These are phyloP conservation scores for Spergularia azorica DNA, from an alignment of 179 eudicot species.

Conservation along the genomic window DNA sequence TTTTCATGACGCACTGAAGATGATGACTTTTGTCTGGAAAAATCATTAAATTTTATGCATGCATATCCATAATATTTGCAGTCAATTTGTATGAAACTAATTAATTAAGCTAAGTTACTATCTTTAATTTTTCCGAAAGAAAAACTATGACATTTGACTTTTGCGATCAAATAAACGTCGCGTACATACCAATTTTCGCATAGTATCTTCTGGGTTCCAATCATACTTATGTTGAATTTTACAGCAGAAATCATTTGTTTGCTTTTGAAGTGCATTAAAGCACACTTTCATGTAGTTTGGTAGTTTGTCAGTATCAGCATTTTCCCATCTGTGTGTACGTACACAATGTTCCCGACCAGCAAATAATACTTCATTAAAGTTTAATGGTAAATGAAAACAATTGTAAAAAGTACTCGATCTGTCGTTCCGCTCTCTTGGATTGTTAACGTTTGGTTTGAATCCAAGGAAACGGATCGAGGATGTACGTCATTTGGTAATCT, in stretches of 20 bases:
- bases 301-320: slow-evolving; percentile 28
- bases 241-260: slow-evolving; percentile 35
- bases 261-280: slow-evolving; percentile 38
- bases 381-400: too few species aligned
- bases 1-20: not conserved
- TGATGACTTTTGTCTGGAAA: slow-evolving; percentile 10
- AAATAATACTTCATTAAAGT: too few species aligned
- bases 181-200: slow-evolving; percentile 12
- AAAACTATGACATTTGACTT: too few species aligned
- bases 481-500: too few species aligned
- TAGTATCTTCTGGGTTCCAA: not conserved
- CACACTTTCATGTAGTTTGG: slow-evolving; percentile 51
- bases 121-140: too few species aligned
- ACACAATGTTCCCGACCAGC: too few species aligned
- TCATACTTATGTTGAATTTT: slow-evolving; percentile 32
- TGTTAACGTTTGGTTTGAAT: too few species aligned
- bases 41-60: not conserved
- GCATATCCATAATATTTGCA: not conserved
- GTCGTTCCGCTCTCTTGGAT: too few species aligned
- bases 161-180: too few species aligned
- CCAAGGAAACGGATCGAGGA: too few species aligned
- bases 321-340: slow-evolving; percentile 55
- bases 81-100: not conserved
- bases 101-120: too few species aligned
- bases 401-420: too few species aligned